These are phyloP conservation scores for Chytriomyces sp. DNA, from an alignment of 192 early-diverging fungal species.

Conservation along the genomic window DNA sequence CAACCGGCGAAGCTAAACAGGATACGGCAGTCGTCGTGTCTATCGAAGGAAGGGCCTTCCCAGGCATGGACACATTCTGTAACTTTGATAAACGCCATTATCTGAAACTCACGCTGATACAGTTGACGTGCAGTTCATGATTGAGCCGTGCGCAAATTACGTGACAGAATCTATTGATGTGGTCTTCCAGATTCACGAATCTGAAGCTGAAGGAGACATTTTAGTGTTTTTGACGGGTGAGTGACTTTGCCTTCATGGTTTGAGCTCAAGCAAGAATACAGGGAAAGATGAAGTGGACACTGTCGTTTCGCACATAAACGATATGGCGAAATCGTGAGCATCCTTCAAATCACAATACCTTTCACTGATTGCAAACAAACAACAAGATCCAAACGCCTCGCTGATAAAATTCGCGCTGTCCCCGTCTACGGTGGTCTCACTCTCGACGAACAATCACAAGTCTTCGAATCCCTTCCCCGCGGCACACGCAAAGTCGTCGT, in stretches of 20 bases:
- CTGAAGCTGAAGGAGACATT: constrained; percentile 33
- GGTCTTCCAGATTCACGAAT: constrained; percentile 73
- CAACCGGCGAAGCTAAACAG: constrained; percentile 25
- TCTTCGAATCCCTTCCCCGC: constrained; percentile 62
- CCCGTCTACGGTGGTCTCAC: constrained; percentile 76
- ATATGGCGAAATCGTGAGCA: constrained; percentile 48
- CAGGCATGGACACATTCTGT: constrained; percentile 28
- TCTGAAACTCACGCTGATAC: neutral
- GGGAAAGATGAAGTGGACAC: constrained; percentile 77
- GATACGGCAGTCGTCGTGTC: constrained; percentile 71
- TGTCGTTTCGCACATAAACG: constrained; percentile 60
- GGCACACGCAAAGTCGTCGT: constrained; percentile 82
- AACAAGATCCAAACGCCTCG: neutral
- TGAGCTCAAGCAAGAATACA: constrained; percentile 40
- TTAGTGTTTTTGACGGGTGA: constrained; percentile 31
- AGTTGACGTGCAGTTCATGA: constrained; percentile 58
- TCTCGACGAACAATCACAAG: constrained; percentile 64
- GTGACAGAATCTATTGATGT: constrained; percentile 68
- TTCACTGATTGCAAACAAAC: neutral
- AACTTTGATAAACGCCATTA: neutral
- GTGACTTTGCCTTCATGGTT: neutral
- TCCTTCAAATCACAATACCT: neutral
- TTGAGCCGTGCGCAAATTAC: constrained; percentile 66
- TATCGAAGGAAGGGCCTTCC: constrained; percentile 74
- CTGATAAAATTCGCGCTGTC: constrained; percentile 17